Conservation (phyloP, 2,329 filamentous ascomycete genomes). For the Colletotrichum chrysophilum region DNA sequence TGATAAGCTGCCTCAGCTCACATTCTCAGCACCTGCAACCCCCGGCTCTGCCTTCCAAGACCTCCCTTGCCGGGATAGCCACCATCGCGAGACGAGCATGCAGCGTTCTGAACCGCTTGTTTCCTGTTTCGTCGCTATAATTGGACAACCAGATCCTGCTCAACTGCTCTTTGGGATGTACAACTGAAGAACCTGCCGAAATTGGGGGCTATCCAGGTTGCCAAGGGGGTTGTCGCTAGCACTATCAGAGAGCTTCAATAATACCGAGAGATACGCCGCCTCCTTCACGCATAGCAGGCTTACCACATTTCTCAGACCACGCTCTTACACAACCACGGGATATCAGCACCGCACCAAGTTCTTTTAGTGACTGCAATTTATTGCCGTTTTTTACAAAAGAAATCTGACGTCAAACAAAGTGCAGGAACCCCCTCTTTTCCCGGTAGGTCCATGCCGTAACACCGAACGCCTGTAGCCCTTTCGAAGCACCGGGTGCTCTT, state of each 20-base stretch:
- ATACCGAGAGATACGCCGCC: conserved; percentile 11
- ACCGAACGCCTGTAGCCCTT: conserved; percentile 5
- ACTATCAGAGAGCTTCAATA: neutral
- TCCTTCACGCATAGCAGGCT: neutral
- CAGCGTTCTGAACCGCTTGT: neutral
- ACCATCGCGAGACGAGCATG: neutral
- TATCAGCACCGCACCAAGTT: neutral
- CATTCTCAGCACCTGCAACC: neutral
- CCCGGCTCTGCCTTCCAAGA: neutral
- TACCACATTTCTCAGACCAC: neutral
- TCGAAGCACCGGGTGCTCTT: neutral
- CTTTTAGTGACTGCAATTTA: neutral
- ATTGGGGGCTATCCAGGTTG: too few species aligned
- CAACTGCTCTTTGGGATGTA: neutral
- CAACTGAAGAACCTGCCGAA: neutral
- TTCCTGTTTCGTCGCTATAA: conserved; percentile 1
- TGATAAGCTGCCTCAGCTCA: conserved; percentile 10
- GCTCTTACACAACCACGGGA: neutral
- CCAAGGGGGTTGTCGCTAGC: neutral
- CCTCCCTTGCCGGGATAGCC: neutral
- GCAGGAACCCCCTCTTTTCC: neutral
- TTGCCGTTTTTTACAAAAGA: neutral
- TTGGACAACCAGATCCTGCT: neutral
- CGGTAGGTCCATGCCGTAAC: neutral
- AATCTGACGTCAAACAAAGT: neutral